A percentile compares a stretch with the other conserved stretches of the same genome.
These are phyloP conservation scores for Xylaria telfairii DNA, from an alignment of 495 filamentous ascomycete species.

Conservation along the genomic window DNA sequence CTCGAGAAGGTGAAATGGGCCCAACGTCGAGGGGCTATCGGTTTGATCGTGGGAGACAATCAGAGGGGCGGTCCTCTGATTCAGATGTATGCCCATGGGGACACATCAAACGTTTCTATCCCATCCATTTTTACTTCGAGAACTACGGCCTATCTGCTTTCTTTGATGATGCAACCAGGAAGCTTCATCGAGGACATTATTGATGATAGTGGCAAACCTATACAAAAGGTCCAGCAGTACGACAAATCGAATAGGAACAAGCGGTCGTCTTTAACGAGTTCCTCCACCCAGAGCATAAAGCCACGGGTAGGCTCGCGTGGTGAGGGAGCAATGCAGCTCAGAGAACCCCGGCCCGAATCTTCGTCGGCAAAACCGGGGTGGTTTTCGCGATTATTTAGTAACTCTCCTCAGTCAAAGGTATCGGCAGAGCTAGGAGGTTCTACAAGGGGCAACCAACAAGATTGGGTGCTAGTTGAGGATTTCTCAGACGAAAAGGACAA, in stretches of 20 bases:
- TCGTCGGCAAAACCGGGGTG: constrained; percentile 42
- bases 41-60: constrained; percentile 93
- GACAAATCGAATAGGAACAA: constrained; percentile 50
- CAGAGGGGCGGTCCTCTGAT: constrained; percentile 84
- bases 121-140: constrained; percentile 93
- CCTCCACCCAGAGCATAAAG: constrained; percentile 32
- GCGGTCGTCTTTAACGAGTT: constrained; percentile 40
- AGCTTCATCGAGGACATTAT: constrained; percentile 61
- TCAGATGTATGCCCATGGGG: constrained; percentile 95
- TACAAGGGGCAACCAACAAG: constrained; percentile 81
- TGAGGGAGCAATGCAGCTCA: constrained; percentile 25
- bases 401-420: constrained; percentile 46
- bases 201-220: constrained; percentile 58
- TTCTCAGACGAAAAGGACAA: constrained; percentile 64
- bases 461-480: constrained; percentile 75
- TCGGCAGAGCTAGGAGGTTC: constrained; percentile 58
- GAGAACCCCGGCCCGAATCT: constrained; percentile 21
- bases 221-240: constrained; percentile 55
- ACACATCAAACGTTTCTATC: constrained; percentile 93
- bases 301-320: constrained; percentile 29
- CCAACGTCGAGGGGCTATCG: constrained; percentile 85
- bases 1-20: constrained; percentile 97
- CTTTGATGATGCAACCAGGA: constrained; percentile 81
- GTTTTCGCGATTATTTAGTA: constrained; percentile 62
- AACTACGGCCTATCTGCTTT: constrained; percentile 92